These are phyloP conservation scores for Lodderomyces pseudojiufengensis DNA, from an alignment of 1,139 yeast species.

Conservation along the genomic window DNA sequence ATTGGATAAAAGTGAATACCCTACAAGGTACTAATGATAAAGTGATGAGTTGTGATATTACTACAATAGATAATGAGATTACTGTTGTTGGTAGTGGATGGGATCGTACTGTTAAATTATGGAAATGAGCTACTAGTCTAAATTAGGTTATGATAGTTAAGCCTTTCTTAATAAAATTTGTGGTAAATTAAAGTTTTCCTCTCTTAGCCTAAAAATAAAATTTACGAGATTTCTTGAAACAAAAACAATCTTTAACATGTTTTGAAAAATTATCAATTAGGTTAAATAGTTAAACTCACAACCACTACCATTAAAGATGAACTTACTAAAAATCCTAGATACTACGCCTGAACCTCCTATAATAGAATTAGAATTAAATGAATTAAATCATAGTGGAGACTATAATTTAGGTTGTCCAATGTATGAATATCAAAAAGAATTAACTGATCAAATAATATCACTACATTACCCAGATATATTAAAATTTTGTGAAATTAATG, in stretches of 20 bases:
- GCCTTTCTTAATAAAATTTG: neutral
- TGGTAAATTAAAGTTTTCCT: too few relatives aligned
- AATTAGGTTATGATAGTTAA: neutral
- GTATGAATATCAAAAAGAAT: slow-evolving; percentile 82
- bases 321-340: slow-evolving; percentile 70
- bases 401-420: slow-evolving; percentile 82
- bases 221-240: neutral
- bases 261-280: too few relatives aligned
- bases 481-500: slow-evolving; percentile 74
- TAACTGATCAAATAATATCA: slow-evolving; percentile 90
- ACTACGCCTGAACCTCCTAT: slow-evolving; percentile 84
- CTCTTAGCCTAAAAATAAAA: too few relatives aligned
- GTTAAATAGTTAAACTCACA: too few relatives aligned
- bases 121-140: too few relatives aligned
- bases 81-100: slow-evolving; percentile 68
- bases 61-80: slow-evolving; percentile 27
- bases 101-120: slow-evolving; percentile 73
- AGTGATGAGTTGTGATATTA: slow-evolving; percentile 67
- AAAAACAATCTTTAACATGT: too few relatives aligned
- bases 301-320: slow-evolving; percentile 48
- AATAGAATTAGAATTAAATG: slow-evolving; percentile 47
- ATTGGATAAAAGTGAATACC: slow-evolving; percentile 58
- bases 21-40: slow-evolving; percentile 67
- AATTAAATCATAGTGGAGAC: slow-evolving; percentile 53
- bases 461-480: slow-evolving; percentile 87